A percentile compares a stretch with the other conserved stretches of the same genome.
These are phyloP conservation scores for Candida dubliniensis DNA, from an alignment of 1,139 yeast species.

Conservation along the genomic window DNA sequence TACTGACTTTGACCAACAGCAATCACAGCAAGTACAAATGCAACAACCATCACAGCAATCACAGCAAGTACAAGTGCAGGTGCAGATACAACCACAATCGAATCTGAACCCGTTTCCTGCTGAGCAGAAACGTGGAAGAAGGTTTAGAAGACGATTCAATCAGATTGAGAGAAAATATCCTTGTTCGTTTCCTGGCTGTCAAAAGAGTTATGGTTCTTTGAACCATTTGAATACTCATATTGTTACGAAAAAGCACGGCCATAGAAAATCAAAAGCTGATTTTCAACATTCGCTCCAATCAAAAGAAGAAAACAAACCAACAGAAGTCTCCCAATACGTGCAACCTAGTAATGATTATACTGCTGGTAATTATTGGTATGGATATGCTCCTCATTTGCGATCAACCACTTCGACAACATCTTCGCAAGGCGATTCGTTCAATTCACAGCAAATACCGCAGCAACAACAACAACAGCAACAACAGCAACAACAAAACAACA, in stretches of 20 bases:
- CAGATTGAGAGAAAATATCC: conserved; percentile 68
- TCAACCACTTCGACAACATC: conserved; percentile 6
- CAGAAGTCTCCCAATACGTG: conserved; percentile 1
- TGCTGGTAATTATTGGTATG: conserved; percentile 18
- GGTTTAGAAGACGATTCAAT: conserved; percentile 67
- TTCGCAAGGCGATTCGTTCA: neutral
- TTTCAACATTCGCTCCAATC: conserved; percentile 36
- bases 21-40: conserved; percentile 1
- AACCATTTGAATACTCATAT: conserved; percentile 80
- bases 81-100: conserved; percentile 3
- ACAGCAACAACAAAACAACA: neutral
- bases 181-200: conserved; percentile 61
- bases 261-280: conserved; percentile 66
- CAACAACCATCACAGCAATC: conserved; percentile 1
- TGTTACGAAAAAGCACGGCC: conserved; percentile 70
- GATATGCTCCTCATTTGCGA: conserved; percentile 14
- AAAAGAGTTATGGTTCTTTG: conserved; percentile 72
- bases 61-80: conserved; percentile 5
- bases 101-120: conserved; percentile 10
- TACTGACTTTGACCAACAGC: conserved; percentile 3
- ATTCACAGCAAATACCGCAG: conserved; percentile 3
- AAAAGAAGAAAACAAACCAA: conserved; percentile 7
- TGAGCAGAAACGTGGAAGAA: conserved; percentile 29
- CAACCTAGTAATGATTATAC: conserved; percentile 11
- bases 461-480: neutral